Evolutionary conservation across 1,284 basidiomycete genomes (phyloP).

Genomic region (Trichosporon sp.): DNA sequence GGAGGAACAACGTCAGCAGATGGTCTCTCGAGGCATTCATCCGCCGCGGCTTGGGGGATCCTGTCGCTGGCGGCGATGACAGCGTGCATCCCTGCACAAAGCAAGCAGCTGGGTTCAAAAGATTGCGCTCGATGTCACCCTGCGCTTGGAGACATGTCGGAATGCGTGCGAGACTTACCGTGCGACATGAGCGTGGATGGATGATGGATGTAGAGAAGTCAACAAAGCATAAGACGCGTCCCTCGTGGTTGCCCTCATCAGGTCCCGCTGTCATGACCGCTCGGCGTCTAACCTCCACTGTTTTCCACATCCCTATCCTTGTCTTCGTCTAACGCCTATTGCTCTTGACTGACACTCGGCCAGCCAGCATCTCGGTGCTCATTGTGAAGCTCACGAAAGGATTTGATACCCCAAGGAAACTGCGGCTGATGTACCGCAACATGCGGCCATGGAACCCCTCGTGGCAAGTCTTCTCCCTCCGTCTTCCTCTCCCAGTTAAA

Average conservation of each 20-base stretch:
- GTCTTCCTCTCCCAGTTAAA: not conserved
- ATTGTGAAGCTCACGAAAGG: not conserved
- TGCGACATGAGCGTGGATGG: conserved; percentile 22
- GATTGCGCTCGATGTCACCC: not conserved
- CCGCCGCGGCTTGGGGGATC: not conserved
- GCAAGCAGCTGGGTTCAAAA: not conserved
- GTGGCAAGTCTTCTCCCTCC: not conserved
- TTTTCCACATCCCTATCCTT: not conserved
- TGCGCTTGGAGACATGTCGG: not conserved
- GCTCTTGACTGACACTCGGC: not conserved
- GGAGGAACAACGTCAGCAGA: not conserved
- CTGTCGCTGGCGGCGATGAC: too few relatives aligned
- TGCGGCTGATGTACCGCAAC: not conserved
- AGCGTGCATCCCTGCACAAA: not conserved
- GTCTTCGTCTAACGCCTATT: not conserved
- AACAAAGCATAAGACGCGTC: conserved; percentile 12
- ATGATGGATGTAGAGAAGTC: conserved; percentile 17
- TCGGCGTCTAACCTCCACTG: not conserved
- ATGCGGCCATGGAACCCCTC: not conserved
- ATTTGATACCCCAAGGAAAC: not conserved
- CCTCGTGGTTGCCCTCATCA: not conserved
- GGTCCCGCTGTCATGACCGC: not conserved
- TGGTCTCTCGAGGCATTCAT: not conserved
- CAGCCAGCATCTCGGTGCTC: not conserved
- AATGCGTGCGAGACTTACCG: conserved; percentile 8